phyloP scores from a whole-genome alignment of 1,284 basidiomycete genomes.

The Ustilago trichophora region DNA sequence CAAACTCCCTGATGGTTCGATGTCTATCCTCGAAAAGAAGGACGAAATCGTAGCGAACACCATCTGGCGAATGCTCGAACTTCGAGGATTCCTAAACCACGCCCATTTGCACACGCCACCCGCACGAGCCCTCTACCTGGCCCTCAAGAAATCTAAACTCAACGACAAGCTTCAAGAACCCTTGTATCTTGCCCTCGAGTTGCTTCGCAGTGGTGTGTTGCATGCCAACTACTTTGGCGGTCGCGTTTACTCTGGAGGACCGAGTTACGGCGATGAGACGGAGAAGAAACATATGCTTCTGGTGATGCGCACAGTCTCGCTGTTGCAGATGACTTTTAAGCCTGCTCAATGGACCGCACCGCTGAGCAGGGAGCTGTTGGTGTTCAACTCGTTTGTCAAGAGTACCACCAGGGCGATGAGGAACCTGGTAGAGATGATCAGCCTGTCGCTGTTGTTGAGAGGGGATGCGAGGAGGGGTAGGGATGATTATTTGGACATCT shows the following conservation, averaged over 20 bases:
- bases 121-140: conserved; percentile 87
- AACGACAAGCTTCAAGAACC: conserved; percentile 99
- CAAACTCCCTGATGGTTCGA: conserved; percentile 35
- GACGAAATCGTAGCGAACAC: conserved; percentile 98
- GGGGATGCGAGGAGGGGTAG: conserved; percentile 83
- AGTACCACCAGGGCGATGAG: conserved; percentile 88
- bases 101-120: conserved; percentile 83
- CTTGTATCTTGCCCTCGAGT: conserved; percentile 88
- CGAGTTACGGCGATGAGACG: conserved; percentile 78
- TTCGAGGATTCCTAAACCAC: conserved; percentile 90
- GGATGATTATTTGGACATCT: conserved; percentile 91
- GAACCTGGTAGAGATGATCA: conserved; percentile 87
- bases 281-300: conserved; percentile 82
- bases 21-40: conserved; percentile 82
- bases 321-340: conserved; percentile 91
- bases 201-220: conserved; percentile 86
- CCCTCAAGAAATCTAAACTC: conserved; percentile 78
- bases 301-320: conserved; percentile 93
- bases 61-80: conserved; percentile 95
- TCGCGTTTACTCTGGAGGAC: conserved; percentile 89
- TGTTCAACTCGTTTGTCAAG: conserved; percentile 97
- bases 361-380: conserved; percentile 90
- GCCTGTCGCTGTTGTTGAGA: conserved; percentile 88
- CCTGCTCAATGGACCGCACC: conserved; percentile 75
- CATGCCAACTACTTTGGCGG: conserved; percentile 90